Evolutionary conservation across 2,329 filamentous ascomycete species (phyloP).

Genomic region (Penicillium sp.): DNA sequence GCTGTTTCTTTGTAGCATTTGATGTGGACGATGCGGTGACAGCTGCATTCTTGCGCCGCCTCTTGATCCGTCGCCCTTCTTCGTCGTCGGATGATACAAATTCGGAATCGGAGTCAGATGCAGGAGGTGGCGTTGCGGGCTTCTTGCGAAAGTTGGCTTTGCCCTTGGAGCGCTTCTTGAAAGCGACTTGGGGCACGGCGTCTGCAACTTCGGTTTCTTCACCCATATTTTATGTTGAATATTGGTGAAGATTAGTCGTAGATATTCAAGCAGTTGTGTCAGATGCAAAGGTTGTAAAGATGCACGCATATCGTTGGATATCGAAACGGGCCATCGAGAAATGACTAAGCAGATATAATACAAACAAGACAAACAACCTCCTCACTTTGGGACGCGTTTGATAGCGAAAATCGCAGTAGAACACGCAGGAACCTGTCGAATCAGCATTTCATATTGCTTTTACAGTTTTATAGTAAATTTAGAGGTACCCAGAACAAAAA

Average conservation of each 20-base stretch:
- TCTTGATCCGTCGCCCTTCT: slow-evolving; percentile 72
- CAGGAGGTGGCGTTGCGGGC: slow-evolving; percentile 71
- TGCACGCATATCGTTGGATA: neutral
- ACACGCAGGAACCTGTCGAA: neutral
- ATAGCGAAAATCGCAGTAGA: neutral
- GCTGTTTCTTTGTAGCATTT: slow-evolving; percentile 36
- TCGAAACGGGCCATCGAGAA: neutral
- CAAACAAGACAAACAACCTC: slow-evolving; percentile 7
- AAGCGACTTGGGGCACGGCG: slow-evolving; percentile 45
- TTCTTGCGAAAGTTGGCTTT: slow-evolving; percentile 79
- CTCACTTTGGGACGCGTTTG: slow-evolving; percentile 7
- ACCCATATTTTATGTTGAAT: slow-evolving; percentile 22
- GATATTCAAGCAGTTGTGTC: neutral
- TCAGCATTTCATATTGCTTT: neutral
- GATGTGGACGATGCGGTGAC: slow-evolving; percentile 61
- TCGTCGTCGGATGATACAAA: slow-evolving; percentile 76
- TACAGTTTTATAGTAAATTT: neutral
- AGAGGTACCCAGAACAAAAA: neutral
- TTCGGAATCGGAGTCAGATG: slow-evolving; percentile 54
- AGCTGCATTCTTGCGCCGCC: slow-evolving; percentile 67
- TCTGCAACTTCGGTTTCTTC: slow-evolving; percentile 26
- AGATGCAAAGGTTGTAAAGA: neutral
- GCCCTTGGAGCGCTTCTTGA: slow-evolving; percentile 83
- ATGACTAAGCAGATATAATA: slow-evolving; percentile 1
- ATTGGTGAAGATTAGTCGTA: neutral